These are phyloP conservation scores for Marasmius tenuissimus DNA, from an alignment of 1,284 basidiomycete species.

Conservation along the genomic window DNA sequence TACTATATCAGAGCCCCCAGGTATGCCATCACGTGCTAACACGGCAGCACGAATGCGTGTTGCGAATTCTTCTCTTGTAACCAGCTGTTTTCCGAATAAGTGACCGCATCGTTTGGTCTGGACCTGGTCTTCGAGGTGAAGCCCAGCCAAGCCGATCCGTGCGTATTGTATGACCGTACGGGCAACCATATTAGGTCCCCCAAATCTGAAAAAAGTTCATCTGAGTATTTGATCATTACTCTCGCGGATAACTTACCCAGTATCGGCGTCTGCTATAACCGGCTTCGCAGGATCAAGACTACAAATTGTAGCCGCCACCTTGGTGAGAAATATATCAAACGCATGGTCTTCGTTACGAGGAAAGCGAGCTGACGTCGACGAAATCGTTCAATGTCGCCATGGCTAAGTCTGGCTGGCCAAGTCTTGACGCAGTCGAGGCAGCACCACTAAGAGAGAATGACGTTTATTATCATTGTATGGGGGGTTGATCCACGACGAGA, in stretches of 20 bases:
- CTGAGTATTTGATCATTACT: neutral
- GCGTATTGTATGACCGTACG: constrained; percentile 46
- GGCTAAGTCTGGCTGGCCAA: constrained; percentile 56
- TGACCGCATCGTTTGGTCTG: constrained; percentile 51
- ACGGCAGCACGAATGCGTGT: constrained; percentile 47
- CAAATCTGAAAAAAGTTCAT: constrained; percentile 29
- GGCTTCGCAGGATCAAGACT: constrained; percentile 32
- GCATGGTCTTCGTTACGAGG: constrained; percentile 9
- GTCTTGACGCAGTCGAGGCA: constrained; percentile 54
- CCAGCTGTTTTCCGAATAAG: constrained; percentile 46
- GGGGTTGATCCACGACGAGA: neutral
- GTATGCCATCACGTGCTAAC: constrained; percentile 35
- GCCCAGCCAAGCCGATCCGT: constrained; percentile 44
- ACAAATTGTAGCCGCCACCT: constrained; percentile 40
- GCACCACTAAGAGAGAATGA: constrained; percentile 37
- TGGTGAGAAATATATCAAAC: neutral
- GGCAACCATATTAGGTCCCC: constrained; percentile 47
- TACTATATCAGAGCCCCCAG: constrained; percentile 38
- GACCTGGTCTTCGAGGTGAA: constrained; percentile 55
- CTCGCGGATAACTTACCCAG: constrained; percentile 28
- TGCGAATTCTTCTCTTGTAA: constrained; percentile 39
- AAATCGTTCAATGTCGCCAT: constrained; percentile 58
- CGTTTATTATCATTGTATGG: neutral
- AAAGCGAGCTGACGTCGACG: constrained; percentile 25
- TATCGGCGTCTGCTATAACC: constrained; percentile 50